Evolutionary conservation across 768 basidiomycete genomes (phyloP).

Genomic region (Clitopilus passeckerianus): DNA sequence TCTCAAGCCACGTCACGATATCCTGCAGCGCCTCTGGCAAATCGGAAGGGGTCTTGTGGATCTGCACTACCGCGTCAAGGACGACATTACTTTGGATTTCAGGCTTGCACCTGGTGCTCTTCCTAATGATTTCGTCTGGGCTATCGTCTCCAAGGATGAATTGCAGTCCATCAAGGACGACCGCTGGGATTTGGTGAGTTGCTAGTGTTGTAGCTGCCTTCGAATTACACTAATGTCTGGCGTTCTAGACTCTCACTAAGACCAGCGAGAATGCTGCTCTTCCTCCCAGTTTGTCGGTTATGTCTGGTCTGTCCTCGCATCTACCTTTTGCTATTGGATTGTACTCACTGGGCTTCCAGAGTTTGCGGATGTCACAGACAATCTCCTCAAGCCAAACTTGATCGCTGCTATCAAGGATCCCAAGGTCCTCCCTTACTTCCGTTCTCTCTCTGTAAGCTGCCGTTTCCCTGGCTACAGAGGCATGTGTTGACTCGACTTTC

Average conservation of each 20-base stretch:
- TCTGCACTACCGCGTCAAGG: conserved; percentile 64
- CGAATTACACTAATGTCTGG: conserved; percentile 1
- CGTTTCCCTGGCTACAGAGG: background rate
- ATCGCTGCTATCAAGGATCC: conserved; percentile 58
- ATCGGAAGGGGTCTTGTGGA: conserved; percentile 62
- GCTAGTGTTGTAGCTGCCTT: background rate
- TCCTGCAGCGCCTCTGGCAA: conserved; percentile 63
- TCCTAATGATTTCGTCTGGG: conserved; percentile 74
- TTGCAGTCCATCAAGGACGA: conserved; percentile 60
- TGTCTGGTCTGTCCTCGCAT: conserved; percentile 51
- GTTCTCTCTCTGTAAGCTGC: conserved; percentile 69
- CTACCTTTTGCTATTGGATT: background rate
- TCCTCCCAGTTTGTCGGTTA: conserved; percentile 60
- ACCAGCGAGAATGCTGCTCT: conserved; percentile 62
- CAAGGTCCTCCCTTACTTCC: conserved; percentile 69
- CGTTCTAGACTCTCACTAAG: conserved; percentile 72
- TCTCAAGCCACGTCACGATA: conserved; percentile 81
- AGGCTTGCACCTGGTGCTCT: conserved; percentile 51
- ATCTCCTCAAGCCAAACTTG: conserved; percentile 61
- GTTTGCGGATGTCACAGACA: conserved; percentile 81
- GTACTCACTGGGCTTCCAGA: conserved; percentile 36
- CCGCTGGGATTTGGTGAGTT: conserved; percentile 86
- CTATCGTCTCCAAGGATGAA: conserved; percentile 76
- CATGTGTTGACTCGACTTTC: conserved; percentile 4
- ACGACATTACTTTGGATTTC: conserved; percentile 77